These are phyloP conservation scores for Allomyces macrogynus DNA, from an alignment of 192 early-diverging fungal species.

Conservation along the genomic window DNA sequence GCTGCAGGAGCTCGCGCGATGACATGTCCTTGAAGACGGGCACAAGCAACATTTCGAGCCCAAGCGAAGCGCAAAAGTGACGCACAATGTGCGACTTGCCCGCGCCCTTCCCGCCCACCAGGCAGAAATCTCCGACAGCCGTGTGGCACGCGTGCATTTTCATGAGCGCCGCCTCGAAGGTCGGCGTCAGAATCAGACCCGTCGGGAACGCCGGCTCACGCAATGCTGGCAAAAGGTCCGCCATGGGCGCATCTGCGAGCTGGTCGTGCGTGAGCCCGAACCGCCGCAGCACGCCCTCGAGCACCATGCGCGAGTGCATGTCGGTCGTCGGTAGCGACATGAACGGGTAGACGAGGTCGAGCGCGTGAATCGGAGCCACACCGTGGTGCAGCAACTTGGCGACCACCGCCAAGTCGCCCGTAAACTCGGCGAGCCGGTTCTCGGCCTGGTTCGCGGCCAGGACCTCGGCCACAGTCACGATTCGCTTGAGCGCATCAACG, in stretches of 20 bases:
- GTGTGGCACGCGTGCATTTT: conserved; percentile 33
- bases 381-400: neutral
- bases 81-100: conserved; percentile 49
- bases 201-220: neutral
- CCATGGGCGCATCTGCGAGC: neutral
- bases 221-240: neutral
- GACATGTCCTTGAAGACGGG: conserved; percentile 64
- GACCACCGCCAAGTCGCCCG: conserved; percentile 19
- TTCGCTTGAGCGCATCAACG: conserved; percentile 19
- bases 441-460: conserved; percentile 57
- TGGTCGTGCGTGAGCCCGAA: neutral
- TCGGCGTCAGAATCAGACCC: neutral
- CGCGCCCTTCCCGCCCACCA: conserved; percentile 51
- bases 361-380: neutral
- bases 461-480: conserved; percentile 46
- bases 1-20: conserved; percentile 53
- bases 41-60: conserved; percentile 15
- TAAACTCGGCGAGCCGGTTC: conserved; percentile 43
- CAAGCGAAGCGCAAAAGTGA: conserved; percentile 28
- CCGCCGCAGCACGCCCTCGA: neutral
- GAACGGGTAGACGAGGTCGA: neutral
- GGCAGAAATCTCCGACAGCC: conserved; percentile 36
- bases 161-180: neutral
- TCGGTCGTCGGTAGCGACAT: neutral
- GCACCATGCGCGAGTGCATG: neutral